Percentiles rank a stretch among this genome's conserved stretches.
phyloP scores from a whole-genome alignment of 2,329 filamentous ascomycete species.

The Trichoderma sp. region DNA sequence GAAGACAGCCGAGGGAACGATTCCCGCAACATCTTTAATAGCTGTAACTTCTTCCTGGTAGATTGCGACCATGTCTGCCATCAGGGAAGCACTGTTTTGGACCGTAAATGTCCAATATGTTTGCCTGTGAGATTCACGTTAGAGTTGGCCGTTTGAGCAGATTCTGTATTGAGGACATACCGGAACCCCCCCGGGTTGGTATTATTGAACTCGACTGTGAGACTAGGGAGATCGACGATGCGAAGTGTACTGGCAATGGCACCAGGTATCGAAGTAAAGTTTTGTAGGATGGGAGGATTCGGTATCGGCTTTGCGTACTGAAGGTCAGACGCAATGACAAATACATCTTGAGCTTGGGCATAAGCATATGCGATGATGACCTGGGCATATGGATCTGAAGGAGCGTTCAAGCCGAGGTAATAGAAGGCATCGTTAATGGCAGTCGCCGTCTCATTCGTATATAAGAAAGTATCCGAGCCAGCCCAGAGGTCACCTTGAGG shows the following conservation, averaged over 20 bases:
- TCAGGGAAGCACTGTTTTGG: slow-evolving; percentile 21
- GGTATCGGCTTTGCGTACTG: slow-evolving; percentile 23
- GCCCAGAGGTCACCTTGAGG: slow-evolving; percentile 39
- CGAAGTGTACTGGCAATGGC: slow-evolving; percentile 23
- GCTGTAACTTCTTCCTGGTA: slow-evolving; percentile 25
- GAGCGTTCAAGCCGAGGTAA: slow-evolving; percentile 23
- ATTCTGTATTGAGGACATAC: slow-evolving; percentile 1
- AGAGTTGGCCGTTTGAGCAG: background rate
- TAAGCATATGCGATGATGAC: slow-evolving; percentile 26
- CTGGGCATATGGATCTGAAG: slow-evolving; percentile 25
- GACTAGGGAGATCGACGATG: slow-evolving; percentile 20
- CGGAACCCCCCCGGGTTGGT: slow-evolving; percentile 27
- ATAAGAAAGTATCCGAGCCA: slow-evolving; percentile 32
- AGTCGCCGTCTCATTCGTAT: slow-evolving; percentile 25
- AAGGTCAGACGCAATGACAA: slow-evolving; percentile 24
- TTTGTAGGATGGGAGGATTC: slow-evolving; percentile 23
- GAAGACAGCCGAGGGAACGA: slow-evolving; percentile 31
- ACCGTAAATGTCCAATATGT: slow-evolving; percentile 26
- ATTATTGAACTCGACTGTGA: slow-evolving; percentile 25
- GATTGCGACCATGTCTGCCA: slow-evolving; percentile 26
- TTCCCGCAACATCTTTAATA: slow-evolving; percentile 24
- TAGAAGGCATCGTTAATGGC: slow-evolving; percentile 26
- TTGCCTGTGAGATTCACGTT: slow-evolving; percentile 18
- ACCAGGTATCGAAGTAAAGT: slow-evolving; percentile 25
- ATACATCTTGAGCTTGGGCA: slow-evolving; percentile 19